Base-by-base conservation (phyloP, 75 land plant species). In the Ceratopteris richardii region DNA sequence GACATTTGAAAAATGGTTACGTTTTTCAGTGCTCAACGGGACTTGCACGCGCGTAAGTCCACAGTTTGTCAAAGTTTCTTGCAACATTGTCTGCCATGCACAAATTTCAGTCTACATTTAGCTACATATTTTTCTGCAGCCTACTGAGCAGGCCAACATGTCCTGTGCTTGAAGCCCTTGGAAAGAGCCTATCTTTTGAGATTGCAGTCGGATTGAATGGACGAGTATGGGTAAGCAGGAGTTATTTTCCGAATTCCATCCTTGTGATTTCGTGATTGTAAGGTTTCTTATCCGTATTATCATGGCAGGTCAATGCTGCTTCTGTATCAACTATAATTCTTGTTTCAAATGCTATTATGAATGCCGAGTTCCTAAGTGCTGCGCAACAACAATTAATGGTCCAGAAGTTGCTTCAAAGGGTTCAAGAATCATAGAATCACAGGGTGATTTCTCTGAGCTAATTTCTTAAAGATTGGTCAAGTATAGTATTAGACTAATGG, bases 151-250 rank as follows among this genome's bases (percentile, higher is more conserved):
- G 74, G 48, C 98, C 90, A 24, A 76, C 96, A 23, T 90, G 83
- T 58, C 98, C 98, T 37, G 85, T 93, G 33, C 80, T 93, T 53
- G 98, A 89, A 44, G 80, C 64, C 29, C 82, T 93, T n/a, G 96
- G 98, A 28, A 89, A 93, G 67, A 72, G 62, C 64, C 22, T 83
- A 11, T 80, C 98, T 9, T 93, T 80, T 75, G 98, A 93, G 66
- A 83, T 79, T 66, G 98, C 96, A 21, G 82, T 86, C 55, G 98
- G 98, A 19, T 52, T 89, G 56, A 93, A 93, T 62, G 98, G 98
- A 39, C 83, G 96, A 17, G 90, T 89, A 56, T 93, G 96, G 98
- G 98, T 93, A 78, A 51, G 37, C 9, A n/a, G n/a, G n/a, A n/a
- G n/a, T n/a, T n/a, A n/a, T n/a, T n/a, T n/a, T n/a, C n/a, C n/a